phyloP scores from a whole-genome alignment of 371 early-diverging fungal species.

The Mortierella sp. region DNA sequence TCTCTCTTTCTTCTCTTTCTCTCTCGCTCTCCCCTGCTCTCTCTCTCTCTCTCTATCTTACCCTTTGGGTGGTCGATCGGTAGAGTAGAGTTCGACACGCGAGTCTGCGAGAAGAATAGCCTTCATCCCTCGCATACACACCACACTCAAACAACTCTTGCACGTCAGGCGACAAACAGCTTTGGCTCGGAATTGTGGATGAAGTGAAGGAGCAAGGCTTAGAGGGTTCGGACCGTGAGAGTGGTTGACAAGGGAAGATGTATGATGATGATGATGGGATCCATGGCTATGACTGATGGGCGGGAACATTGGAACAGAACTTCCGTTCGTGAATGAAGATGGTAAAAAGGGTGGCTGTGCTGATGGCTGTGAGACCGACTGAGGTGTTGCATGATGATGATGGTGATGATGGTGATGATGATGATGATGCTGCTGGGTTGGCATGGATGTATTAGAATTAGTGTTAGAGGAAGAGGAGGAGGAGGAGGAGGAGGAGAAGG shows the following conservation, averaged over 20 bases:
- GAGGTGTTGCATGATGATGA: slow-evolving; percentile 1
- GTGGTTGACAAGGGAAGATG: not conserved
- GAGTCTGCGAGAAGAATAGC: slow-evolving; percentile 93
- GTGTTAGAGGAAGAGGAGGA: too few species aligned
- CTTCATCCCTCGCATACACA: slow-evolving; percentile 87
- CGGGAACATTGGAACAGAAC: too few species aligned
- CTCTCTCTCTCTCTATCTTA: too few species aligned
- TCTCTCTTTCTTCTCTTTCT: too few species aligned
- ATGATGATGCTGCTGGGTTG: slow-evolving; percentile 6
- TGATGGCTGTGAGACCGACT: slow-evolving; percentile 1
- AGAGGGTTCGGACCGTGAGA: slow-evolving; percentile 6
- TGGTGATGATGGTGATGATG: slow-evolving; percentile 18
- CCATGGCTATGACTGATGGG: not conserved
- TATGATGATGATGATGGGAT: not conserved
- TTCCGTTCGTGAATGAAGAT: too few species aligned
- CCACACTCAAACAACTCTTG: slow-evolving; percentile 61
- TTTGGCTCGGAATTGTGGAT: slow-evolving; percentile 64
- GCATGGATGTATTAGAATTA: not conserved
- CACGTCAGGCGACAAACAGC: slow-evolving; percentile 71
- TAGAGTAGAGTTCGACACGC: slow-evolving; percentile 84
- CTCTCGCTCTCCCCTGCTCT: too few species aligned
- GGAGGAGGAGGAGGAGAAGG: not conserved
- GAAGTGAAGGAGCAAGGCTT: slow-evolving; percentile 38
- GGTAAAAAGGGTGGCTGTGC: slow-evolving; percentile 10
- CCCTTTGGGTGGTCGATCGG: slow-evolving; percentile 87